These are phyloP conservation scores for Pyricularia pennisetigena DNA, from an alignment of 2,329 filamentous ascomycete genomes.

Conservation along the genomic window DNA sequence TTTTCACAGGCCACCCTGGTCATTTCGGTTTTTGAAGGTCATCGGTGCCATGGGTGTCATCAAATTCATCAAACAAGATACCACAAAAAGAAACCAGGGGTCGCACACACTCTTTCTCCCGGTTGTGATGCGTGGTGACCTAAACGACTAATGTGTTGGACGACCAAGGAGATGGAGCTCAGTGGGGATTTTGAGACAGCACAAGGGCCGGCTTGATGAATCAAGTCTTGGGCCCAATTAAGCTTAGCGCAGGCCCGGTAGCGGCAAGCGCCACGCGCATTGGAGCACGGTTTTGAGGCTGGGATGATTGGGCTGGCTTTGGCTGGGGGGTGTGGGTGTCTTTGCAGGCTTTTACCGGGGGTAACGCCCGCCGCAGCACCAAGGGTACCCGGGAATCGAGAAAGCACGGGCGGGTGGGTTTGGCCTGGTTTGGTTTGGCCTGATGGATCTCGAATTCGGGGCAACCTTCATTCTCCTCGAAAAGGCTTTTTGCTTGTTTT, in stretches of 20 bases:
- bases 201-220: not conserved
- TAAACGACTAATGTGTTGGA: not conserved
- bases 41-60: not conserved
- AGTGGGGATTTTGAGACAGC: not conserved
- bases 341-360: not conserved
- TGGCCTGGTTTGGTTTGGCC: not conserved
- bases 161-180: not conserved
- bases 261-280: slow-evolving; percentile 2
- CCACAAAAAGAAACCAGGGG: not conserved
- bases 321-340: not conserved
- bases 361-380: not conserved
- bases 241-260: slow-evolving; percentile 1
- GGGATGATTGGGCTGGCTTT: not conserved
- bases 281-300: not conserved
- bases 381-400: not conserved
- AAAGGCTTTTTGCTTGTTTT: not conserved
- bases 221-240: not conserved
- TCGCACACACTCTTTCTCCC: not conserved
- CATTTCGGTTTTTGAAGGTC: not conserved
- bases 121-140: not conserved
- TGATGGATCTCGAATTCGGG: slow-evolving; percentile 2
- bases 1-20: not conserved
- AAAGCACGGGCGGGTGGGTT: not conserved
- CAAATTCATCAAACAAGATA: not conserved
- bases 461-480: not conserved